Percentiles rank a stretch among this genome's conserved stretches.
These are phyloP conservation scores for Isabelozyma pseudorhagii DNA, from an alignment of 805 yeast genomes.

Conservation along the genomic window DNA sequence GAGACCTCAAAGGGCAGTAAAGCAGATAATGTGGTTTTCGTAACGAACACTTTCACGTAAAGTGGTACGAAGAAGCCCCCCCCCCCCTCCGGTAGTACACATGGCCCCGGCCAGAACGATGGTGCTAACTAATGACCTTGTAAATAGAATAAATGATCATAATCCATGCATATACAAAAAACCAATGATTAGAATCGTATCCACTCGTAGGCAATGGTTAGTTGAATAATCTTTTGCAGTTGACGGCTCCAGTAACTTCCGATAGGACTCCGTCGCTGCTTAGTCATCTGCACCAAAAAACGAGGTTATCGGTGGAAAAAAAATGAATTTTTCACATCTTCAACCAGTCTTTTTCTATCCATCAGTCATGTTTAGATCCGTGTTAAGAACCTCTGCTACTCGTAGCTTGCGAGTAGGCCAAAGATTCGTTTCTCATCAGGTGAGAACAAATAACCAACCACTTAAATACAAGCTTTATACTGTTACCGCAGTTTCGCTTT, in stretches of 20 bases:
- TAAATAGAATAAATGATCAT: background rate
- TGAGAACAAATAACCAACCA: background rate
- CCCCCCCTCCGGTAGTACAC: too few species aligned
- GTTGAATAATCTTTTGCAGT: background rate
- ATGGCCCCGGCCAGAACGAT: too few species aligned
- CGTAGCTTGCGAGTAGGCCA: conserved; percentile 5
- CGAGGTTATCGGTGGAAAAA: background rate
- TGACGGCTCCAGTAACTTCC: conserved; percentile 4
- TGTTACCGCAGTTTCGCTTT: background rate
- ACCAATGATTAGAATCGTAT: too few species aligned
- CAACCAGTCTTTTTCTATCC: background rate
- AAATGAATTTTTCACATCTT: conserved; percentile 1
- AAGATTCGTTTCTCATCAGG: background rate
- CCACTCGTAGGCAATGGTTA: too few species aligned
- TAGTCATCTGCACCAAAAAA: background rate
- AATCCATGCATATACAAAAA: background rate
- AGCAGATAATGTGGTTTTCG: background rate
- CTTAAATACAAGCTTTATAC: conserved; percentile 1
- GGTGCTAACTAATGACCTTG: background rate
- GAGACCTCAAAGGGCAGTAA: background rate
- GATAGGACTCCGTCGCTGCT: background rate
- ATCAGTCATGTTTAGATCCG: conserved; percentile 14
- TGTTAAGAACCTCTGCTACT: conserved; percentile 9
- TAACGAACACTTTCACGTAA: too few species aligned
- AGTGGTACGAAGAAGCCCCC: too few species aligned